Percentiles rank a stretch among this genome's conserved stretches.
Evolutionary conservation across 1,284 basidiomycete species (phyloP).

Genomic region (Ceratobasidium papillatum): DNA sequence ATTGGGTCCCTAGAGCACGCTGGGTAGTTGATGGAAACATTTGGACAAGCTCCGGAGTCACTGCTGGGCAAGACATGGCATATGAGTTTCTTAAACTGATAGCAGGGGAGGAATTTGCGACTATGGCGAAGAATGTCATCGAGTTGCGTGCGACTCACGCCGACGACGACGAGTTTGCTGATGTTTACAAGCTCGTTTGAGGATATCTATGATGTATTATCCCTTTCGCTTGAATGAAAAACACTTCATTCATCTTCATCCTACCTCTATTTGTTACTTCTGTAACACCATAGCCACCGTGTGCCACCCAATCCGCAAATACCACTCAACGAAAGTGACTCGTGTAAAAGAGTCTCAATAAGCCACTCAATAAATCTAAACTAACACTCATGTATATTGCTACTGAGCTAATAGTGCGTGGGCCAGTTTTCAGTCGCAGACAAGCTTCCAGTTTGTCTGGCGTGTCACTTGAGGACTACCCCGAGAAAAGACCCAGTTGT

Average conservation of each 20-base stretch:
- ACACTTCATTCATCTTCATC: no score
- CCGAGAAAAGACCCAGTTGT: neutral
- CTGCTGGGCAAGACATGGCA: conserved; percentile 54
- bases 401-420: neutral
- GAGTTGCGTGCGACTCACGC: conserved; percentile 22
- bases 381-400: neutral
- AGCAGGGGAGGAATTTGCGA: conserved; percentile 18
- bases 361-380: neutral
- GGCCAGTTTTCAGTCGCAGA: no score
- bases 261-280: no score
- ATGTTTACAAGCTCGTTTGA: neutral
- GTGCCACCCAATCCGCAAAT: conserved; percentile 20
- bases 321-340: neutral
- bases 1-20: conserved; percentile 53
- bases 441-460: neutral
- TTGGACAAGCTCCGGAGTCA: conserved; percentile 56
- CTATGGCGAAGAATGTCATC: conserved; percentile 5
- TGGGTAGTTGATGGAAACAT: conserved; percentile 56
- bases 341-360: no score
- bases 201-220: neutral
- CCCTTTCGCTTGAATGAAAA: no score
- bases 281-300: conserved; percentile 26
- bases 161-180: conserved; percentile 35
- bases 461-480: neutral
- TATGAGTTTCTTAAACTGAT: conserved; percentile 51